Base-by-base conservation (phyloP, 1,139 yeast species). In the Candida sp. region DNA sequence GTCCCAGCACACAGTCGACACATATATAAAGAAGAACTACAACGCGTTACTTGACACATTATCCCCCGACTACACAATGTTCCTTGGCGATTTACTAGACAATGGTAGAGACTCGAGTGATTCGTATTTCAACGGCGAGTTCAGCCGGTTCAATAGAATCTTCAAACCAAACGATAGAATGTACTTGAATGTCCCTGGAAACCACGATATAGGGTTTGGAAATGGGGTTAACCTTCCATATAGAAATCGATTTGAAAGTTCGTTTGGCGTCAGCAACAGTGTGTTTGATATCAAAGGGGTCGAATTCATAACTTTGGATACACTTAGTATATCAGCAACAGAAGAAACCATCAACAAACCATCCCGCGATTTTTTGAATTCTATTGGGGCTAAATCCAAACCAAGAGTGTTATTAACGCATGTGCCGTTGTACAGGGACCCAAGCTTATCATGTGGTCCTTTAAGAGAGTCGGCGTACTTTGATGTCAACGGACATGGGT, bases 161-260 rank as follows among this genome's bases (percentile, higher is more conserved):
- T 82, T 81, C 58, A 46, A 47, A 7, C 44, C 42, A 17, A n/a
- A 32, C 9, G 26, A 42, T 26, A 31, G 46, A 26, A 45, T 45
- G 47, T 45, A 34, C 41, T 30, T 50, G 7, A 73, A 76, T 50
- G 65, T 79, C 1, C 81, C 85, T 0, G 87, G 87, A 2, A 82
- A 82, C 58, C 86, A 82, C 59, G 87, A 82, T 63, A 75, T 82
- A 38, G 87, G 87, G 1, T 78, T 76, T 63, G 84, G 79, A 5
- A 70, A 80, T 58, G 77, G 77, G 7, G 83, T 82, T 26, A 71
- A 73, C 31, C 22, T 60, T 3, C 58, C 65, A 7, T 65, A 78
- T n/a, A 58, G 79, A 34, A 62, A 62, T 1, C 63, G 85, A 43
- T 82, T 80, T 53, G 56, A 54, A 26, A 49, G 62, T 17, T 61